These are phyloP conservation scores for Silybum marianum DNA, from an alignment of 129 eudicot species.

Conservation along the genomic window DNA sequence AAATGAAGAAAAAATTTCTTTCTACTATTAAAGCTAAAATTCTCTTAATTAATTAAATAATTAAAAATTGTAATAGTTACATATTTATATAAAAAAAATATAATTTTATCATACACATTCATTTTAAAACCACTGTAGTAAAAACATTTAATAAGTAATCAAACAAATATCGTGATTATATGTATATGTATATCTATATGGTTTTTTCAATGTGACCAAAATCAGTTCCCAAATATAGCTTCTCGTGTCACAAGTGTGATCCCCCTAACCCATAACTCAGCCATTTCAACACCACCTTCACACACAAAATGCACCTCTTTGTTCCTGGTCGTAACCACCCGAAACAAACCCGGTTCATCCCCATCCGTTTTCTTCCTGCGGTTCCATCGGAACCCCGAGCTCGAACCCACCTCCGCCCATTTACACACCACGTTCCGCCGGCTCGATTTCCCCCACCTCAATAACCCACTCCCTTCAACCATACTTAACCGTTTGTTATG, in stretches of 20 bases:
- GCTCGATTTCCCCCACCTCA: constrained; percentile 82
- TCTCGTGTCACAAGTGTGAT: constrained; percentile 75
- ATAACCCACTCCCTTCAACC: constrained; percentile 48
- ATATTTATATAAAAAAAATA: too few relatives aligned
- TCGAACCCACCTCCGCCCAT: constrained; percentile 71
- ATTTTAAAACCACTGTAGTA: too few relatives aligned
- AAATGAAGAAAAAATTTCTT: too few relatives aligned
- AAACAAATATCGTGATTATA: neutral
- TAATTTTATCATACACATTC: too few relatives aligned
- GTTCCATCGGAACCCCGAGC: constrained; percentile 48
- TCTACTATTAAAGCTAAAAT: too few relatives aligned
- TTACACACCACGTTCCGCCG: constrained; percentile 72
- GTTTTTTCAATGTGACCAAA: neutral
- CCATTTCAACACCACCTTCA: constrained; percentile 71
- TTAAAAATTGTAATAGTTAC: too few relatives aligned
- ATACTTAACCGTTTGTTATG: constrained; percentile 65
- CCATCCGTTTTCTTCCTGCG: constrained; percentile 61
- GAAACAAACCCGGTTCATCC: constrained; percentile 66
- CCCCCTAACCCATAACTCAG: constrained; percentile 88
- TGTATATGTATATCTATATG: neutral
- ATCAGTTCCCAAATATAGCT: constrained; percentile 55
- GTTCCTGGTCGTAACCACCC: constrained; percentile 67
- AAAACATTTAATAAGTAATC: too few relatives aligned
- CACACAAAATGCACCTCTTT: constrained; percentile 87
- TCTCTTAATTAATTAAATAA: too few relatives aligned